Percentiles rank a stretch among this genome's conserved stretches.
Evolutionary conservation across 768 basidiomycete genomes (phyloP).

Genomic region (Auricularia auricula-judae): DNA sequence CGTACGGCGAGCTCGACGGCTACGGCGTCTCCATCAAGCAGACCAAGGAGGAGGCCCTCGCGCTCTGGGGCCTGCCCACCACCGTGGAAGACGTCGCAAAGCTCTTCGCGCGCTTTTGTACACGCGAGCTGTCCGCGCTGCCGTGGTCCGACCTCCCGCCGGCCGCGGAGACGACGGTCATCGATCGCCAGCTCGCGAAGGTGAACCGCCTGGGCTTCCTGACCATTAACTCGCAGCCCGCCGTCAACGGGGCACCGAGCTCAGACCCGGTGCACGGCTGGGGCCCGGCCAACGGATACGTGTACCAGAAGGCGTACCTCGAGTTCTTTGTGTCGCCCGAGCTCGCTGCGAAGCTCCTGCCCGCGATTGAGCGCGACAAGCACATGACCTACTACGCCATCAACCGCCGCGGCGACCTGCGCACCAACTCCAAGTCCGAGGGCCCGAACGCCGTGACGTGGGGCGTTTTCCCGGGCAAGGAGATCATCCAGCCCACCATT

Average conservation of each 20-base stretch:
- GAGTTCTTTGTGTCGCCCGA: slow-evolving; percentile 86
- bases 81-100: slow-evolving; percentile 49
- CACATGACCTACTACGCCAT: slow-evolving; percentile 92
- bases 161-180: slow-evolving; percentile 71
- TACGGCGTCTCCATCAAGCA: slow-evolving; percentile 91
- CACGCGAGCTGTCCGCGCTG: slow-evolving; percentile 56
- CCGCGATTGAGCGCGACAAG: slow-evolving; percentile 69
- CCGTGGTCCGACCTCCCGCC: slow-evolving; percentile 95
- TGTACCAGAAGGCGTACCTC: slow-evolving; percentile 96
- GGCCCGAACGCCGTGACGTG: slow-evolving; percentile 98
- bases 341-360: slow-evolving; percentile 59
- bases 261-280: slow-evolving; percentile 83
- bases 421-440: slow-evolving; percentile 89
- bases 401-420: slow-evolving; percentile 88
- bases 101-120: slow-evolving; percentile 81
- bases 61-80: slow-evolving; percentile 79
- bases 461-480: slow-evolving; percentile 97
- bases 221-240: slow-evolving; percentile 95
- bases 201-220: slow-evolving; percentile 90
- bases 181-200: slow-evolving; percentile 64
- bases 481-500: slow-evolving; percentile 91
- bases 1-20: slow-evolving; percentile 95
- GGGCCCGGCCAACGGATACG: slow-evolving; percentile 89
- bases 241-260: slow-evolving; percentile 80
- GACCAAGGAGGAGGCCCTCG: slow-evolving; percentile 74